Conservation (phyloP, 306 rosid species). For the Begonia masoniana region DNA sequence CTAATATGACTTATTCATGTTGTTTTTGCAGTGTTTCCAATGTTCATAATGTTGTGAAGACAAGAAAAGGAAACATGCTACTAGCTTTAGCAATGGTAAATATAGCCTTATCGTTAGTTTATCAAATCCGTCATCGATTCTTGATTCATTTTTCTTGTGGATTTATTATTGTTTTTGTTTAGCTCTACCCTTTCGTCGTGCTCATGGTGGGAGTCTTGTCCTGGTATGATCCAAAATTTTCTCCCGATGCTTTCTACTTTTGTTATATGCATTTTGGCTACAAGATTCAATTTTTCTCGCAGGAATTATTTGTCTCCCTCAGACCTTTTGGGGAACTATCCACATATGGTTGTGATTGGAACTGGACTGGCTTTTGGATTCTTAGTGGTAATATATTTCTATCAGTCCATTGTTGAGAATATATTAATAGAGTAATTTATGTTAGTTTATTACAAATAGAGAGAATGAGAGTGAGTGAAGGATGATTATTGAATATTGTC, state of each 20-base stretch:
- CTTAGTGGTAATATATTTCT: constrained; percentile 54
- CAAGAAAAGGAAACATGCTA: constrained; percentile 64
- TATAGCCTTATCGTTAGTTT: neutral
- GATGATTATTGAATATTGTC: too few species aligned
- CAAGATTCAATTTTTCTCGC: constrained; percentile 10
- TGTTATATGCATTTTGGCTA: constrained; percentile 6
- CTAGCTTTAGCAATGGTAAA: constrained; percentile 86
- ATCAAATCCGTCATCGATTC: too few species aligned
- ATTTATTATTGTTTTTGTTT: constrained; percentile 14
- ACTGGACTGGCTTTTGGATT: constrained; percentile 85
- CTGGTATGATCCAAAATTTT: constrained; percentile 48
- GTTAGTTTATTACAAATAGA: too few species aligned
- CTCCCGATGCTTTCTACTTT: neutral
- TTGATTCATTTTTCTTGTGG: too few species aligned
- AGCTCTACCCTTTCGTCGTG: constrained; percentile 73
- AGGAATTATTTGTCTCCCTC: constrained; percentile 91
- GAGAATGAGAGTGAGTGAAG: too few species aligned
- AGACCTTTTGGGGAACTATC: constrained; percentile 49
- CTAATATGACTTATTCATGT: too few species aligned
- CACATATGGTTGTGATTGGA: constrained; percentile 71
- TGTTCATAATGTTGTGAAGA: constrained; percentile 70
- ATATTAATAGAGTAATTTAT: too few species aligned
- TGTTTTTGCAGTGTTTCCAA: constrained; percentile 48
- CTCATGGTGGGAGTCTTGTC: constrained; percentile 66
- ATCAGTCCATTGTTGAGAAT: neutral